Percentiles rank a stretch among this genome's conserved stretches.
Evolutionary conservation across 2,329 filamentous ascomycete species (phyloP).

Genomic region (Penicillium occitanis): DNA sequence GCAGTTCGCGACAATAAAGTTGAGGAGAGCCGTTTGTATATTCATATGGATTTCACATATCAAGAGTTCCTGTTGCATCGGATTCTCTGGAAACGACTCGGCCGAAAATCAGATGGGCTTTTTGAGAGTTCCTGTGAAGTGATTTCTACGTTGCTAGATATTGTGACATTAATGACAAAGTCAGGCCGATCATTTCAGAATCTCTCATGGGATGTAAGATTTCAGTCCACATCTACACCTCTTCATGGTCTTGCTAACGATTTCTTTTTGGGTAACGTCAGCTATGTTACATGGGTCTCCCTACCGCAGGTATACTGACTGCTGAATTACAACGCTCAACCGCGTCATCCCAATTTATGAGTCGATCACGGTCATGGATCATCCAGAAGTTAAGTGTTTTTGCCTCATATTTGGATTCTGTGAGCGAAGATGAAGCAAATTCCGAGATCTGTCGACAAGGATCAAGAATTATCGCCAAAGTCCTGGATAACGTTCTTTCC

Average conservation of each 20-base stretch:
- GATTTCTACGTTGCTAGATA: background rate
- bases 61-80: background rate
- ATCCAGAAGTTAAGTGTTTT: conserved; percentile 1
- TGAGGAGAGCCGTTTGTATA: background rate
- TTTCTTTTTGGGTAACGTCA: background rate
- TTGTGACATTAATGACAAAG: background rate
- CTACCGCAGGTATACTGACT: conserved; percentile 14
- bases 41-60: background rate
- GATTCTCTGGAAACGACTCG: background rate
- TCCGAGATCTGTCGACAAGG: background rate
- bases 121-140: conserved; percentile 2
- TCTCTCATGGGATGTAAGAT: background rate
- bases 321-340: conserved; percentile 2
- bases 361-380: background rate
- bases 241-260: background rate
- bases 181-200: background rate
- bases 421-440: background rate
- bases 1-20: background rate
- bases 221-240: background rate
- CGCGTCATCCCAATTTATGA: background rate
- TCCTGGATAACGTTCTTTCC: background rate
- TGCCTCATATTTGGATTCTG: background rate
- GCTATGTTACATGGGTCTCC: conserved; percentile 17
- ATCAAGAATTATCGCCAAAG: background rate
- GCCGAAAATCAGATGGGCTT: background rate